Percentiles rank a stretch among this genome's conserved stretches.
Evolutionary conservation across 139 green algal species (phyloP).

Genomic region (Prasinococcaceae sp.): DNA sequence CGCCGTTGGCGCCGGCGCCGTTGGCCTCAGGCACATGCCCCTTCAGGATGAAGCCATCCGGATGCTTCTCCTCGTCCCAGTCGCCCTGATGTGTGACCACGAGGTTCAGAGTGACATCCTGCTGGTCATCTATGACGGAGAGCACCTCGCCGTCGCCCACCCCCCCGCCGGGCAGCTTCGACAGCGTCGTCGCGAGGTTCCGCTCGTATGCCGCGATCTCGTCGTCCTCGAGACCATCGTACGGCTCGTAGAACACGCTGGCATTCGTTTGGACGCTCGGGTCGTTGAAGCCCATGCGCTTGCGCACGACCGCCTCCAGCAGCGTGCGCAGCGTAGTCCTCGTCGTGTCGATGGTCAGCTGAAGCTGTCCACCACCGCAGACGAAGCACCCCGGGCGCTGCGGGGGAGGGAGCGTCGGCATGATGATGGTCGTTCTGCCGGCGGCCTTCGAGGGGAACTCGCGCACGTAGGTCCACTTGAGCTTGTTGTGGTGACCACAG

Average conservation of each 20-base stretch:
- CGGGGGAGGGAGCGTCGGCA: too few species aligned
- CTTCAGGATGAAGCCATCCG: constrained; percentile 42
- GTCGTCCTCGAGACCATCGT: constrained; percentile 65
- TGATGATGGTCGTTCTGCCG: too few species aligned
- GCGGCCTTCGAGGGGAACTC: too few species aligned
- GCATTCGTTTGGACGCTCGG: constrained; percentile 25
- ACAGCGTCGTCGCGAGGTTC: constrained; percentile 28
- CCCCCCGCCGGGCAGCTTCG: constrained; percentile 47
- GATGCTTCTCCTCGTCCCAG: constrained; percentile 35
- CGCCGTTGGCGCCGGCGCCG: background rate
- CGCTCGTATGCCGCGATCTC: constrained; percentile 37
- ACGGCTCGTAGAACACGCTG: constrained; percentile 70
- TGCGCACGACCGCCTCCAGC: constrained; percentile 49
- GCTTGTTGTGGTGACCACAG: constrained; percentile 8
- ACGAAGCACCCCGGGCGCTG: too few species aligned
- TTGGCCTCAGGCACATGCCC: constrained; percentile 11
- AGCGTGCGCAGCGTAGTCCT: constrained; percentile 3
- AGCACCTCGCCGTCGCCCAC: constrained; percentile 43
- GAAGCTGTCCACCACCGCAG: too few species aligned
- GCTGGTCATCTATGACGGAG: constrained; percentile 51
- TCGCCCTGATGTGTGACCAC: constrained; percentile 46
- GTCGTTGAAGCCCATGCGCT: constrained; percentile 39
- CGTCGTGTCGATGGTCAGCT: constrained; percentile 12
- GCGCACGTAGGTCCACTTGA: too few species aligned
- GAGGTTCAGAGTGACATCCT: constrained; percentile 50